Percentiles rank a stretch among this genome's conserved stretches.
phyloP scores from a whole-genome alignment of 306 rosid species.

The Coriaria nepalensis region DNA sequence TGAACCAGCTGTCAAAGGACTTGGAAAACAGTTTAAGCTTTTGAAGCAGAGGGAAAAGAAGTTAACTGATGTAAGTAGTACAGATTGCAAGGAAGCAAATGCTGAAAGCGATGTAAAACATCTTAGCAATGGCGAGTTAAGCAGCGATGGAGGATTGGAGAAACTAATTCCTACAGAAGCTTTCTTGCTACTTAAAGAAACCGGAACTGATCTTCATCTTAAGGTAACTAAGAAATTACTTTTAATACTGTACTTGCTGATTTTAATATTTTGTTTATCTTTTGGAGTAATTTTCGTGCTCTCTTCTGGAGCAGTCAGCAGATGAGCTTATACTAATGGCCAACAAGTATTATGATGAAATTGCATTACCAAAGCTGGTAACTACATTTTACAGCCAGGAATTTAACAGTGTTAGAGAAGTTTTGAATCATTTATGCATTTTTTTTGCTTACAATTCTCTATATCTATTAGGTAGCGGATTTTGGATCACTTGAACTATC shows the following conservation, averaged over 20 bases:
- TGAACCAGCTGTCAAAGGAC: conserved; percentile 66
- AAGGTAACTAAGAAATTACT: conserved; percentile 38
- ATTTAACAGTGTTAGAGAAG: conserved; percentile 4
- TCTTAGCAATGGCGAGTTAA: conserved; percentile 24
- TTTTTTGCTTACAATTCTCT: conserved; percentile 18
- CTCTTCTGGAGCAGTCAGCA: conserved; percentile 47
- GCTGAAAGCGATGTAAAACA: conserved; percentile 16
- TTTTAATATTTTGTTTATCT: conserved; percentile 4
- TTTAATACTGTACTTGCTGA: neutral
- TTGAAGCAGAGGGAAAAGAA: conserved; percentile 77
- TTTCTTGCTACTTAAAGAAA: conserved; percentile 50
- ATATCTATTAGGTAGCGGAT: conserved; percentile 56
- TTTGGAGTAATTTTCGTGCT: conserved; percentile 13
- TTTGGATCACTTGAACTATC: conserved; percentile 97
- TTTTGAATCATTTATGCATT: conserved; percentile 7
- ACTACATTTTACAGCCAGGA: conserved; percentile 2
- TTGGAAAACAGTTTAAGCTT: conserved; percentile 73
- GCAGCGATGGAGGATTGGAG: conserved; percentile 34
- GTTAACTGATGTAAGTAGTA: conserved; percentile 9
- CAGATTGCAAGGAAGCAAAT: conserved; percentile 29
- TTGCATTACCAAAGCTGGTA: conserved; percentile 97
- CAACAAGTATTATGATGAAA: conserved; percentile 67
- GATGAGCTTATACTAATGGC: conserved; percentile 67
- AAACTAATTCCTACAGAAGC: conserved; percentile 52
- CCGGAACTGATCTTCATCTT: conserved; percentile 73